Evolutionary conservation across 1,139 yeast genomes (phyloP).

Genomic region (Saccharomyces hybrid): DNA sequence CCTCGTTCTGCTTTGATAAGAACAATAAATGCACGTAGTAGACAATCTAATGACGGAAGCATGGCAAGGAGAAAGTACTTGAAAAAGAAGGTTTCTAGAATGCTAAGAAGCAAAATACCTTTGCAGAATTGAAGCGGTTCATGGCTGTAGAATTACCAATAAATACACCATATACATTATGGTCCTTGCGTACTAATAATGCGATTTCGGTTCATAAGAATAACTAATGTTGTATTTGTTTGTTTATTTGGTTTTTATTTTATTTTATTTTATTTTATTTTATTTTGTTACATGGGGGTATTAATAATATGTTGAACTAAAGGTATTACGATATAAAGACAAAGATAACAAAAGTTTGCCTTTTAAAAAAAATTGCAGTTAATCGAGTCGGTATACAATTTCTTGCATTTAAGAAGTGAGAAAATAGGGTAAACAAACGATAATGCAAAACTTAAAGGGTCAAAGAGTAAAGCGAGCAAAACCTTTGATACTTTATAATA

Average conservation of each 20-base stretch:
- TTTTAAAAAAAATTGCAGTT: background rate
- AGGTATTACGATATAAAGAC: background rate
- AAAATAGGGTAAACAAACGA: background rate
- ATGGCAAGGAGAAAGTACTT: background rate
- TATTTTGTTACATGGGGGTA: background rate
- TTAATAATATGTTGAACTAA: background rate
- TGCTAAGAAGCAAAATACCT: background rate
- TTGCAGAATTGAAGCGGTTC: background rate
- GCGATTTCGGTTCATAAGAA: background rate
- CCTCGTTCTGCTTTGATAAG: background rate
- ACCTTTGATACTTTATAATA: background rate
- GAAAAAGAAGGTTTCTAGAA: background rate
- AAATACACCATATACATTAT: too few relatives aligned
- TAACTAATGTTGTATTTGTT: background rate
- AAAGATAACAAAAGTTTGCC: background rate
- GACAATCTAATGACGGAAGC: background rate
- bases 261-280: background rate
- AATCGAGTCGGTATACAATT: background rate
- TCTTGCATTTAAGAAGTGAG: background rate
- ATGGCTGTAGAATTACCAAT: background rate
- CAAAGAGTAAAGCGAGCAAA: background rate
- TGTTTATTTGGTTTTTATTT: background rate
- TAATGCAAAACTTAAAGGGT: background rate
- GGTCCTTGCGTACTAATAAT: too few relatives aligned
- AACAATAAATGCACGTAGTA: background rate